A percentile compares a stretch with the other conserved stretches of the same genome.
These are phyloP conservation scores for Gyrodon lividus DNA, from an alignment of 768 basidiomycete species.

Conservation along the genomic window DNA sequence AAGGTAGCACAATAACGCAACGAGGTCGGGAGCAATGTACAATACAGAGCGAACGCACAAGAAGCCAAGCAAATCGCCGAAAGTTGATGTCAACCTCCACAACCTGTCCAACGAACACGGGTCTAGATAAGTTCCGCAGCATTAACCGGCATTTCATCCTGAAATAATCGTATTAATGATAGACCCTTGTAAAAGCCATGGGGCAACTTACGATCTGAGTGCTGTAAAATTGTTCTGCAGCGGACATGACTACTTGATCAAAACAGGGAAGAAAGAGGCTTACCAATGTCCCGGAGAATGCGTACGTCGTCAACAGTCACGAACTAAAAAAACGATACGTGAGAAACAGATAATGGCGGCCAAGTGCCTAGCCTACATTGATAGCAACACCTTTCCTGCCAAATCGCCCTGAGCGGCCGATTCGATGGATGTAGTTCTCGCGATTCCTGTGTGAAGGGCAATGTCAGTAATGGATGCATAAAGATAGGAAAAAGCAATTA, in stretches of 20 bases:
- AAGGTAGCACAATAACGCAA: constrained; percentile 4
- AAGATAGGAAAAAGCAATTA: constrained; percentile 39
- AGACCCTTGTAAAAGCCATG: constrained; percentile 2
- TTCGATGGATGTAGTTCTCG: constrained; percentile 99
- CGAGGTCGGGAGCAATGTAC: constrained; percentile 7
- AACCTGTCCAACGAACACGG: not conserved
- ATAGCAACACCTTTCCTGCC: constrained; percentile 99
- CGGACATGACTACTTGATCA: constrained; percentile 10
- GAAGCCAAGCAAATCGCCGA: constrained; percentile 3
- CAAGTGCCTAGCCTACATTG: constrained; percentile 61
- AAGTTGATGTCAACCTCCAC: constrained; percentile 3
- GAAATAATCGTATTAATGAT: constrained; percentile 25
- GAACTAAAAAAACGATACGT: constrained; percentile 50
- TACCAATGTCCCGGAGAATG: constrained; percentile 95
- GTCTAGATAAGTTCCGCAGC: constrained; percentile 92
- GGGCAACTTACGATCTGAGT: constrained; percentile 74
- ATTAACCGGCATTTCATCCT: constrained; percentile 99
- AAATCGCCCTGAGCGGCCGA: constrained; percentile 98
- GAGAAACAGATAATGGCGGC: constrained; percentile 11
- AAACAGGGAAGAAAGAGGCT: constrained; percentile 24
- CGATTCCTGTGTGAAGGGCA: constrained; percentile 58
- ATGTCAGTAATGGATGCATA: constrained; percentile 11
- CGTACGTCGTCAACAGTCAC: constrained; percentile 95
- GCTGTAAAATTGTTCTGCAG: constrained; percentile 90
- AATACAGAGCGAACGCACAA: constrained; percentile 18